Evolutionary conservation across 1,284 basidiomycete species (phyloP), one percentile per base, ranked within the genome.

Genomic region (Leucoagaricus sp.): DNA sequence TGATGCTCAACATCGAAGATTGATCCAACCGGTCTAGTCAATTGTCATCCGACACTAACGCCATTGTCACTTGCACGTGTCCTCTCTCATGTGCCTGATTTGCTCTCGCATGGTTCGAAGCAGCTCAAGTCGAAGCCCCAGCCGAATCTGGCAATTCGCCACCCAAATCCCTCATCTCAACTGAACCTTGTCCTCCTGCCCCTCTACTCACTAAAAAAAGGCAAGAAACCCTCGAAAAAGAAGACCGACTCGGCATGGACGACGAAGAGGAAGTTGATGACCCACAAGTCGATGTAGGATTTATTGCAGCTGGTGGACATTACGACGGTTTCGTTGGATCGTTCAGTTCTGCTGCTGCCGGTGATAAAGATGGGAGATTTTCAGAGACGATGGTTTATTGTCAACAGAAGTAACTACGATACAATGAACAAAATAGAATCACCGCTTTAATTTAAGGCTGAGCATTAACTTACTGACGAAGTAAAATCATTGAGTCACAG

Each of bases 321-420:
- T 99, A 99, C 76, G 96, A 99, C 77, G 90, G 92, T 63, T 88
- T 99, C 17, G 96, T 99, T 1, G 91, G 92, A 48, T 87, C 96
- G 80, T 98, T 99, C 75, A 83, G 88, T 19, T 82, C 91, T 5
- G 89, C 93, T 0, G 89, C 92, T 0, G 82, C 89, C 0, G 84
- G 67, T 25, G 64, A 67, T 15, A 70, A 83, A 6, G 89, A 87
- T 51, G 89, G 85, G 73, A 81, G 95, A 66, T 87, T 86, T 51
- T 98, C 98, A 76, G 94, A 93, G 69, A 96, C 94, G 49, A 91
- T 98, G 79, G 95, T 91, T 41, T 99, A 89, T 73, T 91, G 99
- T 54, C n/a, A n/a, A n/a, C n/a, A n/a, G n/a, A n/a, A n/a, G n/a
- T n/a, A n/a, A n/a, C n/a, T n/a, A n/a, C n/a, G n/a, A n/a, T n/a